Base-by-base conservation (phyloP, 129 eudicot genomes). In the Ambrosia trifida region DNA sequence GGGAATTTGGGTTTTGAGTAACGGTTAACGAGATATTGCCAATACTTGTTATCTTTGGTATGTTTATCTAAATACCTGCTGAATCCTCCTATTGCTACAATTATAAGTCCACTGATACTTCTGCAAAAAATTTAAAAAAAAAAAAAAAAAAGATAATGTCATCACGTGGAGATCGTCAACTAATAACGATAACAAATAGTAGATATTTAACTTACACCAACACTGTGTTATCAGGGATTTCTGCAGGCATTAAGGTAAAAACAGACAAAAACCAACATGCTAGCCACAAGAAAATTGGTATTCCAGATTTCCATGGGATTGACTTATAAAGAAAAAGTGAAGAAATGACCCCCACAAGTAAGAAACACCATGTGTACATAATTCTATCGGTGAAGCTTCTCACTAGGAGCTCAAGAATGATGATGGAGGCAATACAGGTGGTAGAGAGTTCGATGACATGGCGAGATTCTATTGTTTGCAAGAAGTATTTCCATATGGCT, bases 241-340 rank as follows among this genome's bases (percentile, higher is more conserved):
- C 96, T 30, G 96, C 97, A 69, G 99, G 99, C 99, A 90, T 95
- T 84, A 95, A 83, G 63, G 99, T 95, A 73, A 95, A 95, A 51
- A 81, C 45, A 24, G 99, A 95, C 79, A 95, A 81, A 76, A 81
- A 86, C 97, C 99, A 95, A 81, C 94, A 87, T 45, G 96, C 80
- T 66, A 81, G 52, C 89, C 90, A 88, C 67, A 95, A 47, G 69
- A 82, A 90, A 60, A 73, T 44, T 41, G 94, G 91, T 40, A 85
- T 73, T 69, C 88, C 75, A 38, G 90, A 88, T 67, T 66, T 77
- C 86, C 77, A 76, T 28, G 86, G 83, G 5, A 84, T 68, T 4
- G 74, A 81, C 47, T 73, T 76, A 51, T 61, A 59, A 63, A 90
- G 97, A 83, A 84, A 87, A 66, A 84, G 30, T 5, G 94, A 43